Evolutionary conservation across 2,329 filamentous ascomycete species (phyloP).

Genomic region (Trichophyton schoenleinii): DNA sequence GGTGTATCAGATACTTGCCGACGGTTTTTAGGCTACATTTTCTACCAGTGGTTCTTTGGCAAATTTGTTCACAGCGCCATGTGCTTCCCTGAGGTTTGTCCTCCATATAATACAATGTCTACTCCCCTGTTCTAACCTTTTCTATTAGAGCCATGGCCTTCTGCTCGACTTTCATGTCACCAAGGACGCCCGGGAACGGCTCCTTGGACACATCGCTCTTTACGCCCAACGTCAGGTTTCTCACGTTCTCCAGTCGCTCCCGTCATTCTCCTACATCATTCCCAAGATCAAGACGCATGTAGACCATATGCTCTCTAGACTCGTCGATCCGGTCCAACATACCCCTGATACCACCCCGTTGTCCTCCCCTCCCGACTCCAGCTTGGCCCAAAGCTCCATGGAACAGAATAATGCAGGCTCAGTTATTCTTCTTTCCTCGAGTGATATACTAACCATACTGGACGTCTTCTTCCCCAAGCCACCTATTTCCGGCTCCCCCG

Average conservation of each 20-base stretch:
- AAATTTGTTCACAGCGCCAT: slow-evolving; percentile 73
- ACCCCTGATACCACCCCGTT: not conserved
- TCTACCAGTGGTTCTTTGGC: slow-evolving; percentile 86
- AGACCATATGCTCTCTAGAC: slow-evolving; percentile 26
- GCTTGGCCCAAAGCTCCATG: slow-evolving; percentile 4
- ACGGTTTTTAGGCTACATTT: slow-evolving; percentile 67
- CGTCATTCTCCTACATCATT: slow-evolving; percentile 26
- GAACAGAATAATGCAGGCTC: not conserved
- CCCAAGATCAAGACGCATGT: slow-evolving; percentile 25
- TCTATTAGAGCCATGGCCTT: slow-evolving; percentile 42
- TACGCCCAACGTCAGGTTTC: slow-evolving; percentile 67
- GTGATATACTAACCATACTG: slow-evolving; percentile 67
- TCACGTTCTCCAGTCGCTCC: slow-evolving; percentile 57
- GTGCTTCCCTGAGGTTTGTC: slow-evolving; percentile 68
- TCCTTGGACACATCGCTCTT: slow-evolving; percentile 61
- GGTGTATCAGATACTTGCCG: slow-evolving; percentile 56
- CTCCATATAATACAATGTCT: not conserved
- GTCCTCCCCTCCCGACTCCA: not conserved
- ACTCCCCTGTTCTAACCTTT: not conserved
- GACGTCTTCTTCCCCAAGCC: slow-evolving; percentile 62
- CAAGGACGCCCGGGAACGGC: slow-evolving; percentile 71
- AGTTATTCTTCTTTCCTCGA: slow-evolving; percentile 40
- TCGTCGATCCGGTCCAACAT: slow-evolving; percentile 1
- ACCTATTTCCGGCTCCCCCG: slow-evolving; percentile 12
- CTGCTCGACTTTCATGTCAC: slow-evolving; percentile 87